Conservation (phyloP, 176 grass and related monocot species). For the bread wheat (Triticum aestivum) region DNA sequence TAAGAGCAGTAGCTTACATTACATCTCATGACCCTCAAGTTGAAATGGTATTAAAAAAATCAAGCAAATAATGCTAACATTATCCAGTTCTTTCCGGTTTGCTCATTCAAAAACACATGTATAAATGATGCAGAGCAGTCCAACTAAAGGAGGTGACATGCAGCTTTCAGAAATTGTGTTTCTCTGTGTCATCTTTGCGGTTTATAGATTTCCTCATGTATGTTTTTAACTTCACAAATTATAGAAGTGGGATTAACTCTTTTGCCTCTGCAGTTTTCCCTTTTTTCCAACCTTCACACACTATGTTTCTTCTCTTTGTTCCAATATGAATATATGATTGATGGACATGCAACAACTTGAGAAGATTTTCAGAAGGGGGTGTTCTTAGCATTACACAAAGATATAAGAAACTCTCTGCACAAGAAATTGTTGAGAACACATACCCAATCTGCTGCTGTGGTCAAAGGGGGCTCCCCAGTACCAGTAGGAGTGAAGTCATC, state of each 20-base stretch:
- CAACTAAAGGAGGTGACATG: background rate
- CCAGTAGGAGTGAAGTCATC: constrained; percentile 96
- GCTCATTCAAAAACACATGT: constrained; percentile 1
- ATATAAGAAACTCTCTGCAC: background rate
- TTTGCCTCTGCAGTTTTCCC: background rate
- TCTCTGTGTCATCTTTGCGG: background rate
- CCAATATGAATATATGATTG: background rate
- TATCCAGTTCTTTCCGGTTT: background rate
- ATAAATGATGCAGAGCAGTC: background rate
- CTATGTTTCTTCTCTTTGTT: background rate
- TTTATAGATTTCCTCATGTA: background rate
- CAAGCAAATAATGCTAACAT: constrained; percentile 1
- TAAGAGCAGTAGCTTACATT: background rate
- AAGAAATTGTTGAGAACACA: constrained; percentile 13
- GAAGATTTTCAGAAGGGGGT: background rate
- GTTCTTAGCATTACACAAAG: constrained; percentile 15
- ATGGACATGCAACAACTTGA: background rate
- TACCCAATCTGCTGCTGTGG: constrained; percentile 94
- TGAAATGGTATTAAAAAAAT: background rate
- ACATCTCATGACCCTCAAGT: constrained; percentile 23
- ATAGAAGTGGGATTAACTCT: background rate
- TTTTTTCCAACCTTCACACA: constrained; percentile 1
- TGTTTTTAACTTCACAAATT: background rate
- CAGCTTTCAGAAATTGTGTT: background rate
- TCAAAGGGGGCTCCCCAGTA: constrained; percentile 89